Evolutionary conservation across 345 rosid species (phyloP).

Genomic region (Populus euphratica): DNA sequence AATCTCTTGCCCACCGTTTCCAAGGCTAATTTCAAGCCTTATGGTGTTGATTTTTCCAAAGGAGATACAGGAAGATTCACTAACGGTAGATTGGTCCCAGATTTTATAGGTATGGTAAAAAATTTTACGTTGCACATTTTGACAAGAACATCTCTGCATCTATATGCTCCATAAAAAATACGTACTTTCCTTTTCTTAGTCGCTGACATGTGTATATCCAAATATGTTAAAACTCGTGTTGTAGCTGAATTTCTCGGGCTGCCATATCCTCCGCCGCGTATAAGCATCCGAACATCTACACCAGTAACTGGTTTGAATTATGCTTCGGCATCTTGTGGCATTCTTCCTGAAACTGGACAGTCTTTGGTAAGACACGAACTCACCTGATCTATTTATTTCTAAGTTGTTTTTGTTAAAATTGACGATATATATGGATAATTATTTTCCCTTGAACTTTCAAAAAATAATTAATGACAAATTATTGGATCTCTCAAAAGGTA

Average conservation of each 20-base stretch:
- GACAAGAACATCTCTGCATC: neutral
- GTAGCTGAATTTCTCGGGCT: conserved; percentile 46
- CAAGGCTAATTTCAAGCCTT: conserved; percentile 38
- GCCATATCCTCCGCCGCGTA: conserved; percentile 42
- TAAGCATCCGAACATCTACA: conserved; percentile 1
- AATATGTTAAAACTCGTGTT: neutral
- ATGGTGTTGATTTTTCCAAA: conserved; percentile 29
- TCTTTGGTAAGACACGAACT: conserved; percentile 19
- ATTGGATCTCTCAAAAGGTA: neutral
- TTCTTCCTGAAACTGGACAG: conserved; percentile 42
- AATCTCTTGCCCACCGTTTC: conserved; percentile 37
- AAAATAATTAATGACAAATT: neutral
- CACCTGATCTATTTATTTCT: neutral
- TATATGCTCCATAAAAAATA: no score
- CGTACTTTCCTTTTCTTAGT: neutral
- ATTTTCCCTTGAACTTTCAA: neutral
- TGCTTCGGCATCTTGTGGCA: conserved; percentile 47
- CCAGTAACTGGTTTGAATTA: conserved; percentile 40
- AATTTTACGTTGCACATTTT: neutral
- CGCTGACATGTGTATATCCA: neutral
- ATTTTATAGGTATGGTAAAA: conserved; percentile 29
- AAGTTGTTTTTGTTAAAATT: neutral
- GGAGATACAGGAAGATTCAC: conserved; percentile 50
- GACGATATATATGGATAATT: neutral
- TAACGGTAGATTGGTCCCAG: conserved; percentile 41